Evolutionary conservation across 1,284 basidiomycete genomes (phyloP), one percentile per base, ranked within the genome.

Genomic region (Sparassis latifolia): DNA sequence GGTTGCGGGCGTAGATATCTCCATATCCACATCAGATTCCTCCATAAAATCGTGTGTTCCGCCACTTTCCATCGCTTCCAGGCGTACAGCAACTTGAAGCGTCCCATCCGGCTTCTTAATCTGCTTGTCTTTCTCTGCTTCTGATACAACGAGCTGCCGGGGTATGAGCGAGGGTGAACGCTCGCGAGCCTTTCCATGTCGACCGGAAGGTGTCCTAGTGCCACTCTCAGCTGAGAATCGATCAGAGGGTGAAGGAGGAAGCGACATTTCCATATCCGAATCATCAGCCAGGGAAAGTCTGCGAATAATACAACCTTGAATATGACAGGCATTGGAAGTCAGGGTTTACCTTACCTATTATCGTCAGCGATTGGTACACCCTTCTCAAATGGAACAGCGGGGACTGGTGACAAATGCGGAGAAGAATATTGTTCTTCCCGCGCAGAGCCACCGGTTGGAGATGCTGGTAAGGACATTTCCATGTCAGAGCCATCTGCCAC

Each of bases 401-500:
- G 20, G 20, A 20, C 20, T 20, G 20, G 20, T 20, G 20, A 20
- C 20, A 20, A 20, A 20, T 20, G 20, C 20, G 20, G 20, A 20
- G 20, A 20, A 20, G 20, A 20, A 20, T 20, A 20, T 20, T 20
- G 20, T 20, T 20, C 20, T 20, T 20, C 20, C 20, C 20, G 20
- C 20, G 20, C 20, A 20, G 20, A 20, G 20, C 20, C 20, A 20
- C 20, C 20, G 20, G 20, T 20, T 20, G 20, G 20, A 20, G 20
- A 20, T 20, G 20, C 20, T 20, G 20, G 20, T 20, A 20, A 20
- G 20, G 58, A 60, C 58, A 60, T 57, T n/a, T 60, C 58, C 58
- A 60, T 60, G 39, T 60, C 58, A 28, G 57, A 58, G 5, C 53
- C 58, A 48, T 55, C 52, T 7, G 30, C 32, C 20, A 30, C 28